Evolutionary conservation across 495 filamentous ascomycete species (phyloP).

Genomic region (Hypoxylon lienhwacheense): DNA sequence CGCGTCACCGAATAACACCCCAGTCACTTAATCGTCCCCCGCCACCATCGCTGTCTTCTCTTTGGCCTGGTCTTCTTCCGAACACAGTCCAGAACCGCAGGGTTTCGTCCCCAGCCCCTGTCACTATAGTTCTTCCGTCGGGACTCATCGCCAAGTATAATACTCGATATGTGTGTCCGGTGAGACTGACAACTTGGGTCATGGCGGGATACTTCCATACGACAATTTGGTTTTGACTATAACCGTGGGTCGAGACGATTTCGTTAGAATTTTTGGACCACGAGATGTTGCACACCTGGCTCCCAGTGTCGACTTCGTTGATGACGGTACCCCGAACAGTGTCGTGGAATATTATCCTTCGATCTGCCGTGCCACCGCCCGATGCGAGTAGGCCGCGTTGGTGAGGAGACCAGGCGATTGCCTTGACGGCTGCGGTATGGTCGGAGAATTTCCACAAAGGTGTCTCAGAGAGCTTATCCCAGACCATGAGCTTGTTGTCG

Average conservation of each 20-base stretch:
- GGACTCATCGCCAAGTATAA: conserved; percentile 97
- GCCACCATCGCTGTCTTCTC: conserved; percentile 53
- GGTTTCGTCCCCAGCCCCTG: conserved; percentile 95
- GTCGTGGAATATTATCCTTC: conserved; percentile 97
- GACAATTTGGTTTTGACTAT: conserved; percentile 95
- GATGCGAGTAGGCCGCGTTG: conserved; percentile 92
- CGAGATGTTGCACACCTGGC: conserved; percentile 93
- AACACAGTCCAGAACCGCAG: conserved; percentile 97
- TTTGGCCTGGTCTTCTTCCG: conserved; percentile 61
- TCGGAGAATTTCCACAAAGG: conserved; percentile 90
- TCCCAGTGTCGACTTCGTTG: conserved; percentile 90
- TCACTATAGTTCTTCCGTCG: conserved; percentile 90
- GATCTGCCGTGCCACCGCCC: conserved; percentile 92
- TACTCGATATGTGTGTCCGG: conserved; percentile 94
- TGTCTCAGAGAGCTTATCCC: conserved; percentile 87
- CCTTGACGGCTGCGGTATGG: conserved; percentile 94
- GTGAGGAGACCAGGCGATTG: conserved; percentile 98
- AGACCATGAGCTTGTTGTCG: conserved; percentile 97
- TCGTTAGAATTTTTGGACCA: conserved; percentile 97
- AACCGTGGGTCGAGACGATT: conserved; percentile 96
- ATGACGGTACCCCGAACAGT: conserved; percentile 75
- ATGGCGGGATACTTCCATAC: conserved; percentile 99
- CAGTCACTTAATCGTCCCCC: conserved; percentile 65
- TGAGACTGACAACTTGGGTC: conserved; percentile 92
- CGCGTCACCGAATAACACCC: conserved; percentile 67